These are phyloP conservation scores for Rhodomyrtus psidioides DNA, from an alignment of 441 rosid genomes.

Conservation along the genomic window DNA sequence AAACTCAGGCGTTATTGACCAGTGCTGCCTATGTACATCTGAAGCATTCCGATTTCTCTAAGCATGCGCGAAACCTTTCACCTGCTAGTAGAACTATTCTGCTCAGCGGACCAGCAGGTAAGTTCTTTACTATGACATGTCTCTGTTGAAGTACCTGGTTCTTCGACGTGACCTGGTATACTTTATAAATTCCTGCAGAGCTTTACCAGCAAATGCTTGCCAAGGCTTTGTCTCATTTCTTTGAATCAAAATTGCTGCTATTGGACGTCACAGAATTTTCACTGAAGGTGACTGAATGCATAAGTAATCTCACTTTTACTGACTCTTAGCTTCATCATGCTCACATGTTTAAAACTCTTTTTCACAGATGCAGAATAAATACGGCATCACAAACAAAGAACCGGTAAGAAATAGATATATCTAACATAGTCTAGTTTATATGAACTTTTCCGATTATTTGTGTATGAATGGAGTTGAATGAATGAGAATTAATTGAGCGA, in stretches of 20 bases:
- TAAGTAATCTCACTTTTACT: background rate
- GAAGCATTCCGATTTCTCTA: conserved; percentile 72
- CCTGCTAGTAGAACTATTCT: conserved; percentile 87
- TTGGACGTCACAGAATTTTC: conserved; percentile 70
- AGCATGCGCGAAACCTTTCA: conserved; percentile 85
- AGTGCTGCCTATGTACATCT: conserved; percentile 86
- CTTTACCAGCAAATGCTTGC: conserved; percentile 93
- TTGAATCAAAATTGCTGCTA: conserved; percentile 72
- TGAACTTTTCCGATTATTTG: background rate
- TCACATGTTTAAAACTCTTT: conserved; percentile 12
- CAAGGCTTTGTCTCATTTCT: conserved; percentile 71
- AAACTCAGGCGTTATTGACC: conserved; percentile 58
- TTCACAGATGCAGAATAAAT: conserved; percentile 81
- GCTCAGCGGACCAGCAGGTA: conserved; percentile 91
- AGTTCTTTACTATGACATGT: background rate
- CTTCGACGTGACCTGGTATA: background rate
- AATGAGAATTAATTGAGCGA: background rate
- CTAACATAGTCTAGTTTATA: background rate
- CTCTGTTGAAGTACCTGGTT: background rate
- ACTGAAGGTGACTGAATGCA: conserved; percentile 42
- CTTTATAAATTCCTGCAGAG: conserved; percentile 34
- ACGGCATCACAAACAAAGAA: conserved; percentile 60
- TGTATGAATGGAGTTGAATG: background rate
- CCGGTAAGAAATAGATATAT: conserved; percentile 27
- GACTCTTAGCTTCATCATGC: background rate